Evolutionary conservation across 331 rosid genomes (phyloP).

Genomic region (Prunus yedoensis): DNA sequence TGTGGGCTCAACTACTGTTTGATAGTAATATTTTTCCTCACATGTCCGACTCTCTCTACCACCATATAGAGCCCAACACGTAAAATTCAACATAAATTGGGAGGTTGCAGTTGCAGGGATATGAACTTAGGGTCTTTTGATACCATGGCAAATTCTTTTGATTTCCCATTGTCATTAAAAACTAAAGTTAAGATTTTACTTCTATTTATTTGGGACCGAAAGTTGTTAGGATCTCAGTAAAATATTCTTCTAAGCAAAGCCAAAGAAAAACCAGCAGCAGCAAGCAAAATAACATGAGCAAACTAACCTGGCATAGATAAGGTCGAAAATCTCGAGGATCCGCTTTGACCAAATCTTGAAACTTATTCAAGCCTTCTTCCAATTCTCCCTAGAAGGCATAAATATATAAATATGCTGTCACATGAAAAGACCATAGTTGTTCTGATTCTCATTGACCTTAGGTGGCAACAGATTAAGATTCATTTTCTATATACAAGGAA

Average conservation of each 20-base stretch:
- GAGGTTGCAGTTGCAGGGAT: background rate
- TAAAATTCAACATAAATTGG: background rate
- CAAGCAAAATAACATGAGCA: constrained; percentile 17
- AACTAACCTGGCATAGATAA: constrained; percentile 81
- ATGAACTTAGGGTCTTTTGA: background rate
- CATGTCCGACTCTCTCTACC: background rate
- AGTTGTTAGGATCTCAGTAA: background rate
- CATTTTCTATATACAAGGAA: background rate
- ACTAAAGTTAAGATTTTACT: background rate
- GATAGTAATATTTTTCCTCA: background rate
- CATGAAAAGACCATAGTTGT: background rate
- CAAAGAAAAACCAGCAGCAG: background rate
- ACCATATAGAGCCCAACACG: background rate
- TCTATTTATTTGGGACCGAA: background rate
- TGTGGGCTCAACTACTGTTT: background rate
- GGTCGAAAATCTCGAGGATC: constrained; percentile 91
- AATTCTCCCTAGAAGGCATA: constrained; percentile 64
- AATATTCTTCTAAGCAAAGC: background rate
- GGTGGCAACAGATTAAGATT: background rate
- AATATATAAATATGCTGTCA: background rate
- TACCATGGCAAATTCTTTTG: background rate
- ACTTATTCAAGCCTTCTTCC: constrained; percentile 67
- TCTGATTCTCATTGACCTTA: background rate
- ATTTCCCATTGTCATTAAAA: background rate
- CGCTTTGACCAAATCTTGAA: constrained; percentile 64